Evolutionary conservation across 257 asterid genomes (phyloP), one percentile per base, ranked within the genome.

Genomic region (Agastache rugosa): DNA sequence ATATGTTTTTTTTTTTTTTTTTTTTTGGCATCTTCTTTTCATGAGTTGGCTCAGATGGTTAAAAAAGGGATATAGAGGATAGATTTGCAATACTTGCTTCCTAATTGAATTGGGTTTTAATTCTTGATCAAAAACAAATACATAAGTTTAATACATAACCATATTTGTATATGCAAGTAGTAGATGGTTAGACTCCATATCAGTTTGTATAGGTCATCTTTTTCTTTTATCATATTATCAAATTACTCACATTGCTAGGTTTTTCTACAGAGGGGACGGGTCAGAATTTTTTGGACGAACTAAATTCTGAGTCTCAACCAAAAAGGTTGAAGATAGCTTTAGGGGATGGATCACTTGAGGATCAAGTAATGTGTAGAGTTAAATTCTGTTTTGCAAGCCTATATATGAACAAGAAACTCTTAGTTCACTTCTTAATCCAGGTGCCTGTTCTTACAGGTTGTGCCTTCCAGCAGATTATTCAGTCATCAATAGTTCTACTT

Each of bases 191-290:
- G 50, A 47, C 7, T 27, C 62, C 72, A 63, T 60, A 55, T 61
- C 71, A 62, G 58, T 78, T 29, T 74, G 54, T 45, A 19, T 27
- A 16, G 17, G 39, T 27, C 50, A 11, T 61, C 60, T 22, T 67
- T 63, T 64, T 29, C 8, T 20, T 47, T 22, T 25, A 23, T 35
- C 45, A 12, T 66, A 54, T 35, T 19, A 34, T 58, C 53, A 75
- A 35, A 20, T 50, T 75, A 20, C 51, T 79, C 53, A 66, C 27
- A 34, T 68, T 56, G 25, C 41, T 34, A 14, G 10, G 8, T 29
- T 56, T 59, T 64, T 55, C 37, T 63, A 75, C 82, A 84, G 88
- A 84, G 88, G 88, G 81, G 27, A 63, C 73, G 16, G 88, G 81
- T 50, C 86, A 79, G 71, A 84, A 82, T 63, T 81, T 84, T 74